phyloP scores from a whole-genome alignment of 148 eudicot species.

The Cornus suecica region DNA sequence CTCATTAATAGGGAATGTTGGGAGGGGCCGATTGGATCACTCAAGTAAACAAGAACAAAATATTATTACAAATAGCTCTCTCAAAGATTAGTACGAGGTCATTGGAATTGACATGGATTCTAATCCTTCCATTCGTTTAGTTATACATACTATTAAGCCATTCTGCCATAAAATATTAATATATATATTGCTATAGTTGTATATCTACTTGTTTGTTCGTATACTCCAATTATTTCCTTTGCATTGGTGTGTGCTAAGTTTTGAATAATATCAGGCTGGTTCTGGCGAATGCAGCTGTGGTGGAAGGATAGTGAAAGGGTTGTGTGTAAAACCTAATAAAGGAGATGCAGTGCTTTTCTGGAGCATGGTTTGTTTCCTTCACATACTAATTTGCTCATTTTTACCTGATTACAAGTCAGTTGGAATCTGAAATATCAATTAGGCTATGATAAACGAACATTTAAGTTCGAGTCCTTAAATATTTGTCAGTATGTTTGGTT shows the following conservation, averaged over 20 bases:
- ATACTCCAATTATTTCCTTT: background rate
- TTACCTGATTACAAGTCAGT: background rate
- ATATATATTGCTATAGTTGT: background rate
- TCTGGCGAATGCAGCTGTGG: conserved; percentile 88
- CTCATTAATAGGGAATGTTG: no score
- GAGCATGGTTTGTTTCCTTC: conserved; percentile 80
- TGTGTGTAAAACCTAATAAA: conserved; percentile 79
- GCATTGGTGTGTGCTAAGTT: background rate
- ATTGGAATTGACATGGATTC: no score
- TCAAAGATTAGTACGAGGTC: no score
- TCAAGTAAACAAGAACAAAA: no score
- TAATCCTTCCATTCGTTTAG: no score
- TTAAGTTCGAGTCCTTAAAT: background rate
- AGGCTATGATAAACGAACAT: background rate
- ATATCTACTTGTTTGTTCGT: background rate
- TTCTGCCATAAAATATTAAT: background rate
- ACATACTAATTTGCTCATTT: background rate
- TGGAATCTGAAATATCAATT: background rate
- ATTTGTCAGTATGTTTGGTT: background rate
- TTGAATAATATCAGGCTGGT: conserved; percentile 53
- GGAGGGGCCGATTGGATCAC: no score
- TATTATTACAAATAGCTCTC: no score
- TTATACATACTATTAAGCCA: background rate
- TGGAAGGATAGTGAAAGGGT: conserved; percentile 63
- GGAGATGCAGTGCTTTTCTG: conserved; percentile 97